Percentiles rank a stretch among this genome's conserved stretches.
Evolutionary conservation across 805 yeast species (phyloP).

Genomic region (Jamesozyma gamospora): DNA sequence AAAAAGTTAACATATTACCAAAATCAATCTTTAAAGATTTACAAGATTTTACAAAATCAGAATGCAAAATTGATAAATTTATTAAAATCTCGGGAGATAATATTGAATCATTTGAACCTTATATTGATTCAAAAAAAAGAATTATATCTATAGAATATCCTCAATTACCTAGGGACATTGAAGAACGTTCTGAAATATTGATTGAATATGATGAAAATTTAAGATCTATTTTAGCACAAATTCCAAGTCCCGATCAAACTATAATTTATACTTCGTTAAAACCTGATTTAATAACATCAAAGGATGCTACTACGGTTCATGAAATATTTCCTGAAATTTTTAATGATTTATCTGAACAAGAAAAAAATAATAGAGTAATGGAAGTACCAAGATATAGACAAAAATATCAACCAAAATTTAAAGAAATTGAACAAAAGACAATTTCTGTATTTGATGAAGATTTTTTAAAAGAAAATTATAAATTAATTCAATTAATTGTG

Average conservation of each 20-base stretch:
- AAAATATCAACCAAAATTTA: slow-evolving; percentile 25
- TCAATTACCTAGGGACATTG: slow-evolving; percentile 34
- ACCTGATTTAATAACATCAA: slow-evolving; percentile 8
- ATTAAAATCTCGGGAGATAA: slow-evolving; percentile 26
- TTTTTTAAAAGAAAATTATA: slow-evolving; percentile 17
- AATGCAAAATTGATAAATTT: slow-evolving; percentile 19
- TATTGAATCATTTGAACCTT: slow-evolving; percentile 41
- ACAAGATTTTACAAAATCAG: slow-evolving; percentile 9
- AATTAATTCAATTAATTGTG: slow-evolving; percentile 11
- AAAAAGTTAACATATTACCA: slow-evolving; percentile 33
- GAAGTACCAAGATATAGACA: slow-evolving; percentile 24
- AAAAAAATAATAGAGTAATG: slow-evolving; percentile 38
- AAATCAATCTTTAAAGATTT: slow-evolving; percentile 14
- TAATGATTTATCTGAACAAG: slow-evolving; percentile 31
- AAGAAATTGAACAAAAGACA: slow-evolving; percentile 8
- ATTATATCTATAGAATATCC: slow-evolving; percentile 52
- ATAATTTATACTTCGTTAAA: slow-evolving; percentile 44
- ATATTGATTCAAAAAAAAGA: slow-evolving; percentile 54
- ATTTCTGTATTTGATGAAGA: slow-evolving; percentile 17
- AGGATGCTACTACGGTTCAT: slow-evolving; percentile 3
- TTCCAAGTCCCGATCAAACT: slow-evolving; percentile 67
- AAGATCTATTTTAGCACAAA: slow-evolving; percentile 46
- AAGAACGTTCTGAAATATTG: slow-evolving; percentile 29
- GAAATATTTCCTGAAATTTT: slow-evolving; percentile 5
- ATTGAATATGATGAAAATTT: slow-evolving; percentile 38